Conservation (phyloP, 257 asterid species). For the Ilex asprella region DNA sequence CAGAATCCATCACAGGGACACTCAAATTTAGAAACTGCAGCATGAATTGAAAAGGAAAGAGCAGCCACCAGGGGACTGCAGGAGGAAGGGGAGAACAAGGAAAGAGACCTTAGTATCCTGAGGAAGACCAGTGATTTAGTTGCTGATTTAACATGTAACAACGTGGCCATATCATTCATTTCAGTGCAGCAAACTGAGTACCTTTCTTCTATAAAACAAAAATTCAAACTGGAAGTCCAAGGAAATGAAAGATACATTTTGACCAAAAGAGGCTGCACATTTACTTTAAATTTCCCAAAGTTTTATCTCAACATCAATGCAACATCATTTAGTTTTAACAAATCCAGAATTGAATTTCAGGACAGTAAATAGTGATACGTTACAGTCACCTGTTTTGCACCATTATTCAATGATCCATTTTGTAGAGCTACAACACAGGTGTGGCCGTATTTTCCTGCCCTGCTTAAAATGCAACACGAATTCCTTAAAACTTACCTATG, state of each 20-base stretch:
- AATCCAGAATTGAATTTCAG: not conserved
- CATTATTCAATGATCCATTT: slow-evolving; percentile 54
- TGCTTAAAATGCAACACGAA: slow-evolving; percentile 27
- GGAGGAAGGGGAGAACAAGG: not conserved
- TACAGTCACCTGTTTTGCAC: slow-evolving; percentile 51
- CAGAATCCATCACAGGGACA: not conserved
- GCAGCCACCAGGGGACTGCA: not conserved
- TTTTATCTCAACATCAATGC: too few species aligned
- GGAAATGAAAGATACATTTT: too few species aligned
- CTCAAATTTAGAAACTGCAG: not conserved
- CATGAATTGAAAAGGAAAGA: too few species aligned
- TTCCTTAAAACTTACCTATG: slow-evolving; percentile 8
- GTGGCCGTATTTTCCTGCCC: slow-evolving; percentile 87
- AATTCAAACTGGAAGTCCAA: too few species aligned
- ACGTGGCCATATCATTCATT: not conserved
- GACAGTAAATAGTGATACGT: not conserved
- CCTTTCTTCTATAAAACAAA: too few species aligned
- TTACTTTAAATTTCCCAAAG: too few species aligned
- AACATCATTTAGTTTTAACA: not conserved
- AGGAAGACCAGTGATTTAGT: not conserved
- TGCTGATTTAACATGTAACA: not conserved
- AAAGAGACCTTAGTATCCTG: not conserved
- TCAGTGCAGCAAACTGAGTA: not conserved
- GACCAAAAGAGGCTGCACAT: not conserved
- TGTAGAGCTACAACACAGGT: slow-evolving; percentile 91